Percentiles rank a stretch among this genome's conserved stretches.
phyloP scores from a whole-genome alignment of 352 stramenopile species.

The Globisporangium nagaii region DNA sequence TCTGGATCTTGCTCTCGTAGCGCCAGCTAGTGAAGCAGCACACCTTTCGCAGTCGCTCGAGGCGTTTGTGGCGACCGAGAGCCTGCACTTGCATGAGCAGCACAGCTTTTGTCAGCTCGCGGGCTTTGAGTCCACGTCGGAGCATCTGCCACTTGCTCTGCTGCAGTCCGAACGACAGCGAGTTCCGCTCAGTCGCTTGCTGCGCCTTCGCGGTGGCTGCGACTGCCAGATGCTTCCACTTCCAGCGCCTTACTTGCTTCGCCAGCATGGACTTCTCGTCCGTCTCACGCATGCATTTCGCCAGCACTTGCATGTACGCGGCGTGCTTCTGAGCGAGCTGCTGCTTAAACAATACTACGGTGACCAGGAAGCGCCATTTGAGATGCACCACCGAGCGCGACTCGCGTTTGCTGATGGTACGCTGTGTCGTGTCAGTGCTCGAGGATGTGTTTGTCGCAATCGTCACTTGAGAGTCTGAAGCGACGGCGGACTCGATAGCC shows the following conservation, averaged over 20 bases:
- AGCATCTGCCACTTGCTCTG: conserved; percentile 20
- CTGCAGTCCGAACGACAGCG: no score
- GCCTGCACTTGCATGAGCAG: conserved; percentile 5
- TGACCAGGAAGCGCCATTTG: conserved; percentile 8
- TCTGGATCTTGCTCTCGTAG: conserved; percentile 14
- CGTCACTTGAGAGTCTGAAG: no score
- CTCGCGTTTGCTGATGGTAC: neutral
- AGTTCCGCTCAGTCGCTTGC: neutral
- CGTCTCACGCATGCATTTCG: conserved; percentile 3
- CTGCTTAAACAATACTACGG: neutral
- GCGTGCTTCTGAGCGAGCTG: conserved; percentile 13
- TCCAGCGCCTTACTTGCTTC: conserved; percentile 14
- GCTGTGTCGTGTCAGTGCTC: neutral
- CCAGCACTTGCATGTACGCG: conserved; percentile 14
- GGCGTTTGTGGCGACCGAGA: neutral
- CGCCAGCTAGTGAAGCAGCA: neutral
- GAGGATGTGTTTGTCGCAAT: no score
- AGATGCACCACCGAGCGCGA: neutral
- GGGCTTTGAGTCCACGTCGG: conserved; percentile 12
- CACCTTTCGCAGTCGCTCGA: neutral
- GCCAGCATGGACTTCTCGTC: neutral
- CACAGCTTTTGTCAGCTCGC: conserved; percentile 9
- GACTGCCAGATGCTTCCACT: conserved; percentile 28
- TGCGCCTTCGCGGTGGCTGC: conserved; percentile 12
- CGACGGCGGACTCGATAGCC: no score